Base-by-base conservation (phyloP, 1,284 basidiomycete species). In the Neotropicomus parvogracilis region DNA sequence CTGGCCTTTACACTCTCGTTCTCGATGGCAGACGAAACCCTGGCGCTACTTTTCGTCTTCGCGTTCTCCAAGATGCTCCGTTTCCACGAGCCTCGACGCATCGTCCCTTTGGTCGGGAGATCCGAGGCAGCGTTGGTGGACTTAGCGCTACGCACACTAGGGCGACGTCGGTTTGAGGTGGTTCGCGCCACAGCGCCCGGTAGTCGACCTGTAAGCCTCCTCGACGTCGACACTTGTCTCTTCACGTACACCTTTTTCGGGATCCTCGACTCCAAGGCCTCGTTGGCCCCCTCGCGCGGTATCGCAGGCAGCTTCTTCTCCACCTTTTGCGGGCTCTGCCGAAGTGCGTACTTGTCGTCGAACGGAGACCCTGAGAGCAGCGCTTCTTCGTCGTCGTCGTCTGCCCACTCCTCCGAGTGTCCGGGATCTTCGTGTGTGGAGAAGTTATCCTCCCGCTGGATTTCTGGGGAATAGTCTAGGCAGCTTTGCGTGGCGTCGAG, bases 81-180 rank as follows among this genome's bases (percentile, higher is more conserved):
- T 31, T 65, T 65, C 58, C 58, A 63, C 36, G 62, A 64, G 2
- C 51, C 49, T 40, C 52, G 58, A 16, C 63, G 55, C 53, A 61
- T 57, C 29, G 48, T 57, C 19, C 55, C 59, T 40, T 64, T 66
- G 34, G 40, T 36, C 9, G 38, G 19, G 19, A 44, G 36, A 2
- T 52, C 44, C 11, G 43, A 40, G 5, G 27, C 28, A n/a, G 29
- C 27, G 6, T 38, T 47, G 10, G 35, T 33, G 9, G 29, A 44
- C 28, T 63, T 63, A 40, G 24, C 20, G 31, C 27, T 42, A 12
- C 62, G 63, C 24, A 53, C 27, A 10, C 50, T 63, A 6, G 48
- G n/a, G 26, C 48, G 57, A 43, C 53, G 52, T 13, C 40, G 44
- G 31, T 49, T 44, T 20, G 53, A 57, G n/a, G 44, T 33, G 5